Evolutionary conservation across 768 basidiomycete species (phyloP).

Genomic region (Leucosporidium scottii): DNA sequence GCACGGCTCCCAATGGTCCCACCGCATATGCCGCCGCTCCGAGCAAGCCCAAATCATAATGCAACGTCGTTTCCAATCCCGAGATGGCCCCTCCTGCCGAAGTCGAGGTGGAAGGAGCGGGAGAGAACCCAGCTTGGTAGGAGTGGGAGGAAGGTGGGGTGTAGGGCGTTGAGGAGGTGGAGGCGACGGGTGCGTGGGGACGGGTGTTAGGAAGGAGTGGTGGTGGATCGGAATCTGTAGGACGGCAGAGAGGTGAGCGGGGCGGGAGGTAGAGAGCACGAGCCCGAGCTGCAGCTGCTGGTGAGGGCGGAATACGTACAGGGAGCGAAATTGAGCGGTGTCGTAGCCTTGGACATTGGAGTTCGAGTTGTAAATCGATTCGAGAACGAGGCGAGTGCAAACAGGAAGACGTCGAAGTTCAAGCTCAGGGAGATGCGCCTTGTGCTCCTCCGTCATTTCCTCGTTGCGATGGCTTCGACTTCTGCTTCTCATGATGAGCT

Average conservation of each 20-base stretch:
- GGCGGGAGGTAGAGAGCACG: neutral
- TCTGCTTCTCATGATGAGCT: no score
- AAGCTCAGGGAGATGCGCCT: no score
- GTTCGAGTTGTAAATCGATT: no score
- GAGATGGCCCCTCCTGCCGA: no score
- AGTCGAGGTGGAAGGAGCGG: no score
- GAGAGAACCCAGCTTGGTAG: no score
- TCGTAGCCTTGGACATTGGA: neutral
- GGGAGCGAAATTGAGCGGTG: conserved; percentile 26
- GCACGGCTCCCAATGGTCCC: conserved; percentile 24
- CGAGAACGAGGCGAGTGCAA: no score
- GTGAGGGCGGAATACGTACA: neutral
- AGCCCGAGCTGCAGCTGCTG: neutral
- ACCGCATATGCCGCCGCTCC: conserved; percentile 5
- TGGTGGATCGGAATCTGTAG: neutral
- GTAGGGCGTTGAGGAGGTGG: conserved; percentile 8
- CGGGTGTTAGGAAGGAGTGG: neutral
- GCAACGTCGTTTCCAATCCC: neutral
- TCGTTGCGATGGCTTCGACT: no score
- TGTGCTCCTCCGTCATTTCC: no score
- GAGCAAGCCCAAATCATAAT: neutral
- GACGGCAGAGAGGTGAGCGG: neutral
- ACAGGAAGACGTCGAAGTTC: no score
- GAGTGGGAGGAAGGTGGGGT: neutral
- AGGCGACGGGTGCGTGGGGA: neutral